phyloP scores from a whole-genome alignment of 345 rosid genomes.

The Corchorus capsularis region DNA sequence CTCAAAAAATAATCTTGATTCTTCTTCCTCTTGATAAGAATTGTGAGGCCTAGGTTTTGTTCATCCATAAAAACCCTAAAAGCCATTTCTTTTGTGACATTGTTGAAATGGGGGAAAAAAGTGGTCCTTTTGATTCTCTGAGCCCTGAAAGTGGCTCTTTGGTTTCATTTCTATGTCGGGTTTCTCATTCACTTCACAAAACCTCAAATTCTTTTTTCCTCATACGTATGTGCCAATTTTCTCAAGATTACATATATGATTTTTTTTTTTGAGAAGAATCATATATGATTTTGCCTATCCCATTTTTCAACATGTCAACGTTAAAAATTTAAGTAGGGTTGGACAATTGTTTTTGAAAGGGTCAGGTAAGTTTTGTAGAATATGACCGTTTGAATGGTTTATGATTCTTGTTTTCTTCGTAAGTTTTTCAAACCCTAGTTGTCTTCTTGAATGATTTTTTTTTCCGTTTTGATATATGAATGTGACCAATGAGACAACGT shows the following conservation, averaged over 20 bases:
- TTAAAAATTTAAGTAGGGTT: background rate
- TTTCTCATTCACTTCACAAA: background rate
- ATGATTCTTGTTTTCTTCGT: background rate
- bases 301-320: background rate
- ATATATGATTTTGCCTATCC: background rate
- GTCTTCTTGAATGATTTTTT: too few species aligned
- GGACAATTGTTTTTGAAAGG: background rate
- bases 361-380: background rate
- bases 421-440: background rate
- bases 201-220: background rate
- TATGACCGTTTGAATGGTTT: background rate
- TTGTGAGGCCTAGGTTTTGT: background rate
- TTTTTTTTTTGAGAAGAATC: too few species aligned
- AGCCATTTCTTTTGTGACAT: background rate
- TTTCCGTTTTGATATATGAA: too few species aligned
- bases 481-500: too few species aligned
- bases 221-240: background rate
- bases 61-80: background rate
- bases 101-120: background rate
- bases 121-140: slow-evolving; percentile 3
- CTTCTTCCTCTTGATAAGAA: background rate
- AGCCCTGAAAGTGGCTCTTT: background rate
- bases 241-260: too few species aligned
- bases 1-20: background rate
- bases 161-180: background rate